Percentiles rank a stretch among this genome's conserved stretches.
Conservation (phyloP, 495 filamentous ascomycete species). For the Penicillium verhagenii region DNA sequence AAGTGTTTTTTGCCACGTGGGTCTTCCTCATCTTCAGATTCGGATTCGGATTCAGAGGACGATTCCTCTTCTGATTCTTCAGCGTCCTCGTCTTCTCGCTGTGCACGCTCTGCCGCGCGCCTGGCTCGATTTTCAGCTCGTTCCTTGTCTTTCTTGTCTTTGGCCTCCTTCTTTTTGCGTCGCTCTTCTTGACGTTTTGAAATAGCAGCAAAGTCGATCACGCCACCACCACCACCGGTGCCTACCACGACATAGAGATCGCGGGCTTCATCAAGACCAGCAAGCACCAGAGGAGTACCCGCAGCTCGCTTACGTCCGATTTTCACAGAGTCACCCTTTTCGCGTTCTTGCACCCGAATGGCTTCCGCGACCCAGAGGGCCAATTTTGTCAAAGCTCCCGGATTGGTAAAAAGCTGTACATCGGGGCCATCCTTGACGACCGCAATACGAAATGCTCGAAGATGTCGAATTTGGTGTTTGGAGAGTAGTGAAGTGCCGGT, state of each 20-base stretch:
- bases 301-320: slow-evolving; percentile 55
- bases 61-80: slow-evolving; percentile 60
- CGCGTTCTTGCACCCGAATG: slow-evolving; percentile 81
- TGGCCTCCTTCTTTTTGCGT: slow-evolving; percentile 57
- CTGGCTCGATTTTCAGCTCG: slow-evolving; percentile 56
- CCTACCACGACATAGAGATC: slow-evolving; percentile 92
- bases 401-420: slow-evolving; percentile 82
- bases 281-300: slow-evolving; percentile 84
- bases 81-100: slow-evolving; percentile 53
- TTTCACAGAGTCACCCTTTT: slow-evolving; percentile 66
- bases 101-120: slow-evolving; percentile 42
- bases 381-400: slow-evolving; percentile 87
- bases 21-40: slow-evolving; percentile 62
- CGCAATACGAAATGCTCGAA: slow-evolving; percentile 89
- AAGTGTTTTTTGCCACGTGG: slow-evolving; percentile 56
- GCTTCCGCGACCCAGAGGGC: slow-evolving; percentile 94
- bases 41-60: slow-evolving; percentile 45
- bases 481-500: slow-evolving; percentile 88
- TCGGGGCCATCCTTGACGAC: slow-evolving; percentile 95
- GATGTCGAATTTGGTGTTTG: slow-evolving; percentile 89
- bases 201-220: slow-evolving; percentile 60
- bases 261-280: slow-evolving; percentile 80
- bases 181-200: slow-evolving; percentile 65
- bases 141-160: slow-evolving; percentile 59
- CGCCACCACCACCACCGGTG: slow-evolving; percentile 69